These are phyloP conservation scores for Fonsecaea nubica DNA, from an alignment of 2,329 filamentous ascomycete genomes.

Conservation along the genomic window DNA sequence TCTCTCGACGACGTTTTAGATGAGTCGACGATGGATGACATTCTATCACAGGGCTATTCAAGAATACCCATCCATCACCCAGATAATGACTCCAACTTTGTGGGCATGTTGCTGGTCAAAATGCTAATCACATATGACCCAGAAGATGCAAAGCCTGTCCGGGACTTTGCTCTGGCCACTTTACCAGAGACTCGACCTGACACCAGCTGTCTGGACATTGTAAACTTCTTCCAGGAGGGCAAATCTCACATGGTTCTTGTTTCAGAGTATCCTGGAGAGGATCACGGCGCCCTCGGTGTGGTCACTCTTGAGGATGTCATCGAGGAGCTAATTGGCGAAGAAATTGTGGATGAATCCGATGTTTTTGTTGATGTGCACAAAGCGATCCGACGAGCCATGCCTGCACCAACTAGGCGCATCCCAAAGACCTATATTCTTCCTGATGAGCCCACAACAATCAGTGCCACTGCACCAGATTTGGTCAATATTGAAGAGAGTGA, in stretches of 20 bases:
- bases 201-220: conserved; percentile 95
- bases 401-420: conserved; percentile 79
- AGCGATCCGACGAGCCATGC: conserved; percentile 86
- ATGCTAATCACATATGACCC: conserved; percentile 99
- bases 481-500: conserved; percentile 57
- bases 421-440: conserved; percentile 62
- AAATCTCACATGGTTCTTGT: conserved; percentile 99
- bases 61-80: conserved; percentile 92
- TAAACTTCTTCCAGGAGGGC: conserved; percentile 99
- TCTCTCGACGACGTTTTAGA: conserved; percentile 93
- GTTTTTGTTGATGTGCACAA: conserved; percentile 99
- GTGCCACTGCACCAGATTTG: conserved; percentile 42
- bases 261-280: conserved; percentile 86
- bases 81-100: conserved; percentile 83
- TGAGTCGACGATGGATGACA: conserved; percentile 91
- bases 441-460: conserved; percentile 43
- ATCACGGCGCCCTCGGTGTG: conserved; percentile 87
- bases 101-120: conserved; percentile 97
- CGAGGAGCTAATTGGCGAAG: conserved; percentile 97
- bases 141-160: conserved; percentile 84
- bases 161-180: conserved; percentile 90
- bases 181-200: conserved; percentile 93
- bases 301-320: conserved; percentile 98
- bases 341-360: conserved; percentile 98
- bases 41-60: conserved; percentile 92